Evolutionary conservation across 148 eudicot genomes (phyloP), one percentile per base, ranked within the genome.

Genomic region (Vaccinium corymbosum): DNA sequence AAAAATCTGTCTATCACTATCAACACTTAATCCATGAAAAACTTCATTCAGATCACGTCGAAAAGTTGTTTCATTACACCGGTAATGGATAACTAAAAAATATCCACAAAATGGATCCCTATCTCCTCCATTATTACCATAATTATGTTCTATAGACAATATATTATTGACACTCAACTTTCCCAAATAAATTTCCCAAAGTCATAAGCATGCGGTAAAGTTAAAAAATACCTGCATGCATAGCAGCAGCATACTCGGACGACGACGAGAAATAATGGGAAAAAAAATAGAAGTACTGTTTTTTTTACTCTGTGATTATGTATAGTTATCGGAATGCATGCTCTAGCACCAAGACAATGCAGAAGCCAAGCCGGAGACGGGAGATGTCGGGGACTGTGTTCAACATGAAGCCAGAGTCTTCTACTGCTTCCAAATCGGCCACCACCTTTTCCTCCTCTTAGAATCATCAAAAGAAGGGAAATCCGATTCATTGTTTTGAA

Each of bases 401-500:
- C 42, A 12, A 51, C 78, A 48, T 13, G 3, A 73, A 48, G 85
- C 22, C 15, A 48, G 42, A 73, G 8, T 72, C 59, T 48, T 78
- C 87, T 86, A 88, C 61, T 90, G 87, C 87, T 89, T 75, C 95
- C 84, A 51, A 95, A 93, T 62, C 38, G 56, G 90, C 95, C 98
- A 92, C 98, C 98, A 95, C 87, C 64, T 88, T 81, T 87, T 95
- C 93, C 91, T 92, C 89, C 85, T 95, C 90, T 89, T 91, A 51
- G 81, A 82, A 68, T 92, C 98, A 68, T 92, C 98, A 42, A 82
- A n/a, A 22, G 91, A 89, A 46, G 90, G 94, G 53, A 90, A 38
- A 80, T 35, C 38, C 38, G 4, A 35, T 35, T 35, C 38, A 35
- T 35, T 2, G 2, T 35, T 35, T 35, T 35, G 0, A 35, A 35